Evolutionary conservation across 192 early-diverging fungal genomes (phyloP), one percentile per base, ranked within the genome.

Genomic region (Coemansia sp.): DNA sequence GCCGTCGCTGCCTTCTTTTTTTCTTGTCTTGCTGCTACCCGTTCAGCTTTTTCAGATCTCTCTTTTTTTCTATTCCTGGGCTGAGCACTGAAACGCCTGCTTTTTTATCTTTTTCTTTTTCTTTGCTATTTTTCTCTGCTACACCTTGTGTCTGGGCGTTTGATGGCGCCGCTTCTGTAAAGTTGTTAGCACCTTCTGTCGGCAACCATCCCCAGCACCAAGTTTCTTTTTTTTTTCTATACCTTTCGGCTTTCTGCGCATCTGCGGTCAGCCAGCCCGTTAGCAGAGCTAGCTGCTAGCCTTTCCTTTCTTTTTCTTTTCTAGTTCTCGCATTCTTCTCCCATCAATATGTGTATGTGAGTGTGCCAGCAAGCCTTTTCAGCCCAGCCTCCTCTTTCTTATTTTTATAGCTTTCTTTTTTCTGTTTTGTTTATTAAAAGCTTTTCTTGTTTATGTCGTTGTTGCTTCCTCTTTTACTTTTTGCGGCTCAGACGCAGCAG

Each of bases 401-500:
- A 25, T 31, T 30, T 36, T 45, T 30, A 28, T 32, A 12, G 2
- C 61, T 48, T 10, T 7, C 22, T 36, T 63, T 33, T 71, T 48
- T 51, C 54, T 70, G 32, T 33, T 30, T 48, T 63, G 56, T 17
- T 45, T 29, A 36, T 49, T 32, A 56, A 51, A 20, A n/a, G 40
- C 30, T n/a, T 40, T 34, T 49, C 40, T 40, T 64, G 16, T 58
- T 31, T 57, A n/a, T 45, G 34, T 30, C 29, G 34, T 30, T 31
- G 20, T 16, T 52, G 50, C 20, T 61, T 25, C 17, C 58, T 11
- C 22, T 51, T 25, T 38, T 45, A 45, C 45, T 54, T 12, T 22
- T 31, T 72, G 50, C 54, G 67, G 34, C 62, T 69, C 58, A 90
- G 84, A 11, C 89, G 80, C 31, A 91, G 71, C 68, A 92, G 85